Conservation (phyloP, 768 basidiomycete genomes). For the Mycena kentingensis region DNA sequence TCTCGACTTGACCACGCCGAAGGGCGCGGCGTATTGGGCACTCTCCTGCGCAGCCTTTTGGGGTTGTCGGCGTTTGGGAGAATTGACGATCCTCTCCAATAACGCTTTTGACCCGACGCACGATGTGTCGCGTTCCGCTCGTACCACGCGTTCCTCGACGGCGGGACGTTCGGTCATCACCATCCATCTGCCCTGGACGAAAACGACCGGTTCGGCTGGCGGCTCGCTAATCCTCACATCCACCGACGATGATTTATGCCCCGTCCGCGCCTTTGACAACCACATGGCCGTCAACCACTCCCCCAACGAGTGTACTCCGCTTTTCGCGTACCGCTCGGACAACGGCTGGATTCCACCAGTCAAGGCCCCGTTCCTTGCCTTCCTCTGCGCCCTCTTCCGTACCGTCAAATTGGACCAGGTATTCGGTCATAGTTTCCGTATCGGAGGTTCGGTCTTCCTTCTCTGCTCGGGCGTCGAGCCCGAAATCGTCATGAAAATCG, state of each 20-base stretch:
- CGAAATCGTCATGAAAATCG: constrained; percentile 25
- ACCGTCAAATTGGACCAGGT: too few species aligned
- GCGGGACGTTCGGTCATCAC: constrained; percentile 2
- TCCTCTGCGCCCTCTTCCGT: constrained; percentile 5
- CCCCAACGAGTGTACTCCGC: constrained; percentile 4
- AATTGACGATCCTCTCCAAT: constrained; percentile 11
- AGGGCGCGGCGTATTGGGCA: constrained; percentile 29
- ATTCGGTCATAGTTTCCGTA: constrained; percentile 27
- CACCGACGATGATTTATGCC: constrained; percentile 23
- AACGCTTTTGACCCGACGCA: constrained; percentile 4
- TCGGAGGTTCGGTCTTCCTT: constrained; percentile 27
- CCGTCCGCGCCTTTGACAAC: constrained; percentile 25
- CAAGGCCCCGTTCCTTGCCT: constrained; percentile 1
- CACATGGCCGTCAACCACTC: constrained; percentile 20
- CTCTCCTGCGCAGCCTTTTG: constrained; percentile 28
- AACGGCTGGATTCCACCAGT: not conserved
- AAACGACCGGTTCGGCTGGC: constrained; percentile 23
- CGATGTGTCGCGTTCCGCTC: constrained; percentile 5
- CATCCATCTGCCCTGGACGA: too few species aligned
- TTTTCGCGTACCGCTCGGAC: constrained; percentile 10
- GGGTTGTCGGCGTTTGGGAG: constrained; percentile 21
- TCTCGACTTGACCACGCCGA: constrained; percentile 20
- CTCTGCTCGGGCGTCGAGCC: constrained; percentile 19
- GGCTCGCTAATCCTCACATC: constrained; percentile 27
- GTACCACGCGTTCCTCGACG: not conserved